Conservation (phyloP, 805 yeast species). For the Metschnikowia kunwiensis region DNA sequence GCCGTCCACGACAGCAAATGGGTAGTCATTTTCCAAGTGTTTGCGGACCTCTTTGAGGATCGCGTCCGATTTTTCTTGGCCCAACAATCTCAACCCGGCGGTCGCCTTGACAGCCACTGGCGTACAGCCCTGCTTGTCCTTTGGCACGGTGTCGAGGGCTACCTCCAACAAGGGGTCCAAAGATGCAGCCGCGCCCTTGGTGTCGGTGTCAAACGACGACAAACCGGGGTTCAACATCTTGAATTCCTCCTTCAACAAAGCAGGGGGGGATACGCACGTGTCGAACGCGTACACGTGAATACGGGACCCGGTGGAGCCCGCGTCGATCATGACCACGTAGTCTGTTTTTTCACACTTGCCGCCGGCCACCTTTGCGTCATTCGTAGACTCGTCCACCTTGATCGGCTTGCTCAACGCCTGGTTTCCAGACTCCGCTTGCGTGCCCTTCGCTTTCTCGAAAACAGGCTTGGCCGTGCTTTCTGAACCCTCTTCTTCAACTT, state of each 20-base stretch:
- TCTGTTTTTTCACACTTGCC: conserved; percentile 42
- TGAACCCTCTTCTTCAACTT: background rate
- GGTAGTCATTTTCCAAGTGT: conserved; percentile 76
- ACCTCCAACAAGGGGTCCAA: conserved; percentile 75
- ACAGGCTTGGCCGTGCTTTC: background rate
- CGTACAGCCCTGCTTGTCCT: conserved; percentile 68
- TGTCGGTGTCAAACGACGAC: conserved; percentile 76
- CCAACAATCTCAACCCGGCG: conserved; percentile 89
- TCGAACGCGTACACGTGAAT: conserved; percentile 92
- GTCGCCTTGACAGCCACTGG: conserved; percentile 98
- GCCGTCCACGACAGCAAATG: conserved; percentile 85
- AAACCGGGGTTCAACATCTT: conserved; percentile 91
- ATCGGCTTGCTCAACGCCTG: background rate
- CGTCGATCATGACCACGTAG: conserved; percentile 92
- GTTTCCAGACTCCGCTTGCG: background rate
- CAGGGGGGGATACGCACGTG: conserved; percentile 82
- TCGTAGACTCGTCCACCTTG: background rate
- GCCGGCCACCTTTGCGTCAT: background rate
- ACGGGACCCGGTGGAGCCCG: conserved; percentile 97
- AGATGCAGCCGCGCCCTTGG: conserved; percentile 84
- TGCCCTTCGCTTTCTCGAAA: background rate
- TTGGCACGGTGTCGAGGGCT: conserved; percentile 79
- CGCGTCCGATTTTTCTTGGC: conserved; percentile 65
- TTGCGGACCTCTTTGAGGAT: conserved; percentile 74
- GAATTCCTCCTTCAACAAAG: conserved; percentile 73